Conservation (phyloP, 2,329 filamentous ascomycete genomes). For the Monosporascus ibericus region DNA sequence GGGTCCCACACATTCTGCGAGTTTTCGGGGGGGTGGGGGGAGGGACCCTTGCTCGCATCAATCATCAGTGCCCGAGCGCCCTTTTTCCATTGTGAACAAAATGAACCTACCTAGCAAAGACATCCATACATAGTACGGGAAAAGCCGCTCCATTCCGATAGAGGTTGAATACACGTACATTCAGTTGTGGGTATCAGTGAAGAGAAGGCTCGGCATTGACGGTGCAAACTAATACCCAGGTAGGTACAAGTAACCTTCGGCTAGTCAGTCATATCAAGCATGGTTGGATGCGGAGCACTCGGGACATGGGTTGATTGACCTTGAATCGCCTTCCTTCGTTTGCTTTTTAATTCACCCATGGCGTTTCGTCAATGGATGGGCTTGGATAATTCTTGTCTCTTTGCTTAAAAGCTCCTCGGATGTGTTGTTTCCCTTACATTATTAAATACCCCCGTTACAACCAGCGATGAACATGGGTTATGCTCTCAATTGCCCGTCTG, state of each 20-base stretch:
- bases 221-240: too few species aligned
- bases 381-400: not conserved
- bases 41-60: not conserved
- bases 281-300: too few species aligned
- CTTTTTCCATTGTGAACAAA: not conserved
- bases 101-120: not conserved
- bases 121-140: too few species aligned
- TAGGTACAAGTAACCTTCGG: too few species aligned
- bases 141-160: too few species aligned
- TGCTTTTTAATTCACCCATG: not conserved
- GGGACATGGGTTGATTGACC: too few species aligned
- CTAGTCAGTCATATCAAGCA: too few species aligned
- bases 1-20: not conserved
- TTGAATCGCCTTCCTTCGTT: not conserved
- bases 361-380: not conserved
- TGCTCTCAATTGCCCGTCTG: not conserved
- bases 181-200: too few species aligned
- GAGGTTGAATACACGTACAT: too few species aligned
- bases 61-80: not conserved
- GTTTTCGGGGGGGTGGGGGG: not conserved
- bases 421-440: not conserved
- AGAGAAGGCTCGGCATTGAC: too few species aligned
- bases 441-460: not conserved
- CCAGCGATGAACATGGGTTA: not conserved
- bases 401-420: not conserved